Evolutionary conservation across 1,284 basidiomycete species (phyloP).

Genomic region (Ceratobasidium sp.): DNA sequence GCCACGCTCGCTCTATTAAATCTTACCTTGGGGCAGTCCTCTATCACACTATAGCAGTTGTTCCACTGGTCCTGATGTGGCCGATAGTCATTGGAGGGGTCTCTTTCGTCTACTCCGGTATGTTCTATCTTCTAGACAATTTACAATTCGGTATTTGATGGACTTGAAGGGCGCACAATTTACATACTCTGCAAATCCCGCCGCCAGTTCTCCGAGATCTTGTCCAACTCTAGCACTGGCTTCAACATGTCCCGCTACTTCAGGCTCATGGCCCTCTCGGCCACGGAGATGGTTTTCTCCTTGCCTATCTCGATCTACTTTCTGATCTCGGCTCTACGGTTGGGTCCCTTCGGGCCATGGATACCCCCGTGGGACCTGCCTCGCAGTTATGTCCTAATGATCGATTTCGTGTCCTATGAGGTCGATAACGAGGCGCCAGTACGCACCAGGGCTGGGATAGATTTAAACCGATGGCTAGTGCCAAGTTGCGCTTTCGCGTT

Average conservation of each 20-base stretch:
- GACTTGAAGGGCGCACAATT: constrained; percentile 28
- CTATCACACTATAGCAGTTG: neutral
- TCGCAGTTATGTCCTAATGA: constrained; percentile 57
- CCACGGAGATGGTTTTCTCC: constrained; percentile 24
- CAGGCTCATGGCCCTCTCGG: constrained; percentile 33
- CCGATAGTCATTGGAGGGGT: constrained; percentile 19
- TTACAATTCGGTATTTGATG: too few relatives aligned
- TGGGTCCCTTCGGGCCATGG: constrained; percentile 61
- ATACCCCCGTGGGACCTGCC: constrained; percentile 66
- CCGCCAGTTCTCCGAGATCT: constrained; percentile 36
- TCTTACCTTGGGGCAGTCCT: neutral
- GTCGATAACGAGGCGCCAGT: neutral
- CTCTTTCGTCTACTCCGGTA: constrained; percentile 33
- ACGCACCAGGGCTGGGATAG: neutral
- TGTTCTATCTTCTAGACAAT: neutral
- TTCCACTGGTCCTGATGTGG: constrained; percentile 25
- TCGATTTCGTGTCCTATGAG: neutral
- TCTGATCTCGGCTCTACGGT: neutral
- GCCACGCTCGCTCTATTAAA: too few relatives aligned
- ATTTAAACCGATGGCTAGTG: constrained; percentile 38
- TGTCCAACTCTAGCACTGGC: neutral
- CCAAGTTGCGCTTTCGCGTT: constrained; percentile 46
- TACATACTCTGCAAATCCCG: constrained; percentile 28
- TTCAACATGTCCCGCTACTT: constrained; percentile 31
- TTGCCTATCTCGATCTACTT: constrained; percentile 20